Conservation (phyloP, 1,139 yeast species). For the Geotrichum bryndzae region DNA sequence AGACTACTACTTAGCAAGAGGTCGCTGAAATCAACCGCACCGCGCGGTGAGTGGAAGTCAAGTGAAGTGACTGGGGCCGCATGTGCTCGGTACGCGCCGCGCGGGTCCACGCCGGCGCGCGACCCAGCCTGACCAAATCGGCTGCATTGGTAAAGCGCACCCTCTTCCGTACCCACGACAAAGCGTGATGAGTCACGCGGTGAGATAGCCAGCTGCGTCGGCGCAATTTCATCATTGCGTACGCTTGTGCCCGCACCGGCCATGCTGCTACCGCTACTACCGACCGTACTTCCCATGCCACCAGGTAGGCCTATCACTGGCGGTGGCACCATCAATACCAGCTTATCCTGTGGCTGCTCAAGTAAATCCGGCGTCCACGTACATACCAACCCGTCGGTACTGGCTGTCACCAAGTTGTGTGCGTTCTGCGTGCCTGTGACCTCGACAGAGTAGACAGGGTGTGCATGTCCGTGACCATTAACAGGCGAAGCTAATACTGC, state of each 20-base stretch:
- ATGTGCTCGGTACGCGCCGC: slow-evolving; percentile 33
- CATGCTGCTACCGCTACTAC: neutral
- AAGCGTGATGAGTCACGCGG: slow-evolving; percentile 37
- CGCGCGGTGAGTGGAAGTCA: slow-evolving; percentile 31
- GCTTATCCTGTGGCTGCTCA: slow-evolving; percentile 38
- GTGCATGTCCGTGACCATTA: slow-evolving; percentile 38
- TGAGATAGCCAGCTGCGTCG: slow-evolving; percentile 35
- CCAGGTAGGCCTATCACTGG: slow-evolving; percentile 5
- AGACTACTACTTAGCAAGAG: slow-evolving; percentile 36
- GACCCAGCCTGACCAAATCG: slow-evolving; percentile 36
- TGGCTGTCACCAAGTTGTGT: slow-evolving; percentile 36
- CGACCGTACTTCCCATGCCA: neutral
- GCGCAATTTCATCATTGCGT: slow-evolving; percentile 39
- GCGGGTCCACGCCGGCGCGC: slow-evolving; percentile 34
- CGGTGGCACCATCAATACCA: slow-evolving; percentile 31
- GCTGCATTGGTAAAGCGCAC: slow-evolving; percentile 42
- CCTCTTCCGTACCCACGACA: slow-evolving; percentile 46
- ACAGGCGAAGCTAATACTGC: slow-evolving; percentile 35
- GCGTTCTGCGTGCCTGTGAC: slow-evolving; percentile 36
- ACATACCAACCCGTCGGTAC: slow-evolving; percentile 45
- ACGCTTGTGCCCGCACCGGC: slow-evolving; percentile 15
- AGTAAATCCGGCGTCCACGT: slow-evolving; percentile 45
- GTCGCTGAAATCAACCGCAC: slow-evolving; percentile 32
- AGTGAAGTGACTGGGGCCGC: slow-evolving; percentile 37
- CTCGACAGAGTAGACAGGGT: slow-evolving; percentile 39